Evolutionary conservation across 2,329 filamentous ascomycete species (phyloP).

Genomic region (Pseudopithomyces chartarum): DNA sequence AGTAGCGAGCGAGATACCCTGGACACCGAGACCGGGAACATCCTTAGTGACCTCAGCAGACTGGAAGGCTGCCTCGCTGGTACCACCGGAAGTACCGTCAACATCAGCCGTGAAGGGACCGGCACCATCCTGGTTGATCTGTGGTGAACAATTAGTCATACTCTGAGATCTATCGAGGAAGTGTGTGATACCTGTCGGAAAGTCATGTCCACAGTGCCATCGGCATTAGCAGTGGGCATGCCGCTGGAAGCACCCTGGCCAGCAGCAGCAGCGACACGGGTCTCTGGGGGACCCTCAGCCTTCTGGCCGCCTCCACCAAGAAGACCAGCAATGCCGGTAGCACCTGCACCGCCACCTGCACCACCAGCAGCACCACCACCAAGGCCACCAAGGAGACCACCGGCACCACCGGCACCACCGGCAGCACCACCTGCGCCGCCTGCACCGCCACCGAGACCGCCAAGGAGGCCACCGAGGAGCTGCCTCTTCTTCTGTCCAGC

Average conservation of each 20-base stretch:
- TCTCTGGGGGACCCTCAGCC: constrained; percentile 54
- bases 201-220: constrained; percentile 66
- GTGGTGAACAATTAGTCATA: neutral
- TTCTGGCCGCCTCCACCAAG: constrained; percentile 54
- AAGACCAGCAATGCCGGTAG: constrained; percentile 36
- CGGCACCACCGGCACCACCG: constrained; percentile 29
- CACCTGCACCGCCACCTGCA: constrained; percentile 21
- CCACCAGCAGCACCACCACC: too few relatives aligned
- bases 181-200: constrained; percentile 58
- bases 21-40: constrained; percentile 63
- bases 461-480: constrained; percentile 39
- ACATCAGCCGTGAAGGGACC: constrained; percentile 66
- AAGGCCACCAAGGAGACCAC: constrained; percentile 44
- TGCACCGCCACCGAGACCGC: constrained; percentile 25
- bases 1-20: constrained; percentile 62
- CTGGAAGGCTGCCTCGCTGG: constrained; percentile 64
- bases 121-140: constrained; percentile 71
- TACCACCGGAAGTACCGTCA: constrained; percentile 68
- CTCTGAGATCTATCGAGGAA: neutral
- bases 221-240: constrained; percentile 64
- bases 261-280: constrained; percentile 58
- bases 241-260: constrained; percentile 61
- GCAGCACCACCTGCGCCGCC: constrained; percentile 14
- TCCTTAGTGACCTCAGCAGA: constrained; percentile 63
- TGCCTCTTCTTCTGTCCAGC: constrained; percentile 34